Base-by-base conservation (phyloP, 2,329 filamentous ascomycete genomes). In the Nectriaceae sp. region DNA sequence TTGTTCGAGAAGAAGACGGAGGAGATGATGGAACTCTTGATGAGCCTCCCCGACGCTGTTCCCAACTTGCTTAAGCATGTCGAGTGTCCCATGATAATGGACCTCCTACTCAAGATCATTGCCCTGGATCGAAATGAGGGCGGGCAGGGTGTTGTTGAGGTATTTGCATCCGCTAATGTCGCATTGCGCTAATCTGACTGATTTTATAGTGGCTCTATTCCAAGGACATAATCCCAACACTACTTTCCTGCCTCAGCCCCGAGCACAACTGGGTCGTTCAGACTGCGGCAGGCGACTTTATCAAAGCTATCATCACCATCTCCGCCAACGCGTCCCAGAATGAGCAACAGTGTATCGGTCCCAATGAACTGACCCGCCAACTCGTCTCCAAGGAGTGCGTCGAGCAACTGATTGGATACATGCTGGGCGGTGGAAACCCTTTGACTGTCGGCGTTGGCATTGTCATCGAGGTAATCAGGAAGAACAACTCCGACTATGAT, bases 401-500 rank as follows among this genome's bases (percentile, higher is more conserved):
- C 43, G 82, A 93, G 64, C 84, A 84, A 50, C 80, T 99, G n/a
- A 90, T 97, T 50, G 76, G 81, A 13, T 90, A 93, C 62, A 99
- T 99, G 94, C 82, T 97, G 13, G 82, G 86, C 43, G 94, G 94
- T 33, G 94, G 94, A 21, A 97, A 99, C 62, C 88, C 94, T 5
- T 73, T 99, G 49, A 97, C 93, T 0, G 95, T 97, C 15, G 94
- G 94, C 42, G 94, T 99, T 11, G 94, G 94, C 18, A 97, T 97
- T 63, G 83, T 99, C 26, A 99, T 99, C 55, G 94, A 99, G 71
- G 94, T 99, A 39, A 99, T 99, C 66, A 84, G 94, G 52, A 99
- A 99, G 75, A 99, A 99, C 72, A 99, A 99, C 68, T 97, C 94
- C 0, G 94, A 99, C 70, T 99, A 99, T 67, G 94, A 99, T 60